Base-by-base conservation (phyloP, 352 stramenopile genomes). In the Sclerospora graminicola region DNA sequence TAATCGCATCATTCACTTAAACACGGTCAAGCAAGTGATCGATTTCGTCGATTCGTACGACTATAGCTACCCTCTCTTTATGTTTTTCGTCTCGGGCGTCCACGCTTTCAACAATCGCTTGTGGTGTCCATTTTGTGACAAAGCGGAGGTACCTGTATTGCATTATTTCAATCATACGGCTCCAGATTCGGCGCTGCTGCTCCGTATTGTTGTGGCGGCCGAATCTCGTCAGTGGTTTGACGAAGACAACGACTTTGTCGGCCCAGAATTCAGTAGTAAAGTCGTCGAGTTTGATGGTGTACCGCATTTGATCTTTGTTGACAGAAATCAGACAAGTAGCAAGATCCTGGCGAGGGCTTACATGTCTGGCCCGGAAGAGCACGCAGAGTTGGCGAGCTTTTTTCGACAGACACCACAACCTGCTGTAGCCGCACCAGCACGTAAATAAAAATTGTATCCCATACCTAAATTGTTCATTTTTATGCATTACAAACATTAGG, bases 61-160 rank as follows among this genome's bases (percentile, higher is more conserved):
- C 59, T 70, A 71, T 56, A 73, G 57, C 43, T 84, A 82, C 29
- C 72, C 78, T 45, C 60, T 90, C 7, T 90, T 71, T 36, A 55
- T 90, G 44, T 85, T 70, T 46, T 88, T 88, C 48, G 51, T 85
- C 13, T 90, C 78, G 32, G 78, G 72, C 23, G 57, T 75, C 10
- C 71, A 90, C 46, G 37, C 51, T 35, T 85, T 86, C 55, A 90
- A 87, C 45, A 78, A 73, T 16, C 73, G 78, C 0, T 60, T 88
- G n/a, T 90, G 78, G 78, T 90, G 78, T 41, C 75, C 66, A 41
- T 88, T 82, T 47, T 90, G 78, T 48, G 78, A 90, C 48, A 73
- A 72, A 27, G 68, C 72, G 2, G 67, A 88, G 32, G 41, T 90
- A n/a, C 63, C 72, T 4, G 60, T 79, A 31, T 76, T 78, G 47